A percentile compares a stretch with the other conserved stretches of the same genome.
These are phyloP conservation scores for Solanum neorickii DNA, from an alignment of 257 asterid species.

Conservation along the genomic window DNA sequence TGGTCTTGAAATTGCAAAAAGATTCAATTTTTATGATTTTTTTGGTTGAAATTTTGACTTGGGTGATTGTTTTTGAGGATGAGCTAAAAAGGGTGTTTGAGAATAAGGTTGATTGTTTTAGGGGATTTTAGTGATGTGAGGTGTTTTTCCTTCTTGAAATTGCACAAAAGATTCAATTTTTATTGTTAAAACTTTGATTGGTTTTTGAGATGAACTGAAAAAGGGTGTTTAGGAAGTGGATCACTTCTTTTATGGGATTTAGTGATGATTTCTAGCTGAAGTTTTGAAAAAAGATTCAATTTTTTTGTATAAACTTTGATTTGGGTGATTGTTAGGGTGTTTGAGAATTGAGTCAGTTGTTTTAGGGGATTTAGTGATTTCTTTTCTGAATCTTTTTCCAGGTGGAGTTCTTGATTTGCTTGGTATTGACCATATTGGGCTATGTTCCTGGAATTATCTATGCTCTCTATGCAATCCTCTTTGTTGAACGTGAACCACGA, in stretches of 20 bases:
- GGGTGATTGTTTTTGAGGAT: neutral
- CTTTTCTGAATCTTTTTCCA: conserved; percentile 1
- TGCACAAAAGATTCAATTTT: neutral
- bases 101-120: neutral
- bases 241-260: neutral
- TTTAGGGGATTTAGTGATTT: neutral
- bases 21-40: neutral
- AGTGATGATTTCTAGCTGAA: neutral
- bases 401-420: conserved; percentile 43
- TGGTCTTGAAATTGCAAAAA: neutral
- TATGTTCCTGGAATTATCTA: conserved; percentile 55
- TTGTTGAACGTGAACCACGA: neutral
- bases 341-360: neutral
- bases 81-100: neutral
- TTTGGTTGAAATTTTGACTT: neutral
- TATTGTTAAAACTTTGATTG: neutral
- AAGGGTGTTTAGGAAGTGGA: neutral
- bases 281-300: neutral
- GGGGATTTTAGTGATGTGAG: neutral
- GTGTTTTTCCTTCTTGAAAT: neutral
- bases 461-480: conserved; percentile 35
- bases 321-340: neutral
- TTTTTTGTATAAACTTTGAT: neutral
- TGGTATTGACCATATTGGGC: conserved; percentile 37
- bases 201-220: neutral